A percentile compares a stretch with the other conserved stretches of the same genome.
These are phyloP conservation scores for Talaromyces sp. DNA, from an alignment of 2,329 filamentous ascomycete genomes.

Conservation along the genomic window DNA sequence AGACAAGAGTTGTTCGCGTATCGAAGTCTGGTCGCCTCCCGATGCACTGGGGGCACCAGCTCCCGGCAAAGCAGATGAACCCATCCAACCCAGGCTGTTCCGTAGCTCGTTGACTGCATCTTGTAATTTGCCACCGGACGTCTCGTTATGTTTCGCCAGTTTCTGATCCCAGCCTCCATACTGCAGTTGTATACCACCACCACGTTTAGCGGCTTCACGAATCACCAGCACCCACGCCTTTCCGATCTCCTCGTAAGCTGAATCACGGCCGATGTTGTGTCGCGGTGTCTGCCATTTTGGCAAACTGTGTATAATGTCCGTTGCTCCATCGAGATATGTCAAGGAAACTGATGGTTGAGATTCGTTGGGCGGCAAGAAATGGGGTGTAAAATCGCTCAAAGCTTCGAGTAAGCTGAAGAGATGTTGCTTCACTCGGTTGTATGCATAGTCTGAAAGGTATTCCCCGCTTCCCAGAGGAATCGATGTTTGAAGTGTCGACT, in stretches of 20 bases:
- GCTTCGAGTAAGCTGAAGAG: slow-evolving; percentile 80
- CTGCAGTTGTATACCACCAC: slow-evolving; percentile 83
- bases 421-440: slow-evolving; percentile 83
- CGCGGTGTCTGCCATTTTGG: slow-evolving; percentile 87
- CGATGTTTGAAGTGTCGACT: slow-evolving; percentile 70
- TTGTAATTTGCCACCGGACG: slow-evolving; percentile 76
- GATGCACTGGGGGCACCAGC: slow-evolving; percentile 30
- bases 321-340: slow-evolving; percentile 83
- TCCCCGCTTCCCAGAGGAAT: slow-evolving; percentile 82
- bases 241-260: slow-evolving; percentile 92
- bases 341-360: slow-evolving; percentile 77
- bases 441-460: slow-evolving; percentile 80
- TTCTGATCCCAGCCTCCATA: slow-evolving; percentile 91
- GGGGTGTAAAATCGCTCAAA: slow-evolving; percentile 87
- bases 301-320: slow-evolving; percentile 81
- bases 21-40: slow-evolving; percentile 45
- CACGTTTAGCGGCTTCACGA: slow-evolving; percentile 83
- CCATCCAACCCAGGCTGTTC: slow-evolving; percentile 75
- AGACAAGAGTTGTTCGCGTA: slow-evolving; percentile 56
- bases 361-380: slow-evolving; percentile 91
- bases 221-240: slow-evolving; percentile 92
- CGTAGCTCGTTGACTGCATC: slow-evolving; percentile 75
- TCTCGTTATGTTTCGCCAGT: slow-evolving; percentile 80
- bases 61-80: slow-evolving; percentile 37
- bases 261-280: slow-evolving; percentile 89